Evolutionary conservation across 306 rosid species (phyloP), one percentile per base, ranked within the genome.

Genomic region (Pueraria montana): DNA sequence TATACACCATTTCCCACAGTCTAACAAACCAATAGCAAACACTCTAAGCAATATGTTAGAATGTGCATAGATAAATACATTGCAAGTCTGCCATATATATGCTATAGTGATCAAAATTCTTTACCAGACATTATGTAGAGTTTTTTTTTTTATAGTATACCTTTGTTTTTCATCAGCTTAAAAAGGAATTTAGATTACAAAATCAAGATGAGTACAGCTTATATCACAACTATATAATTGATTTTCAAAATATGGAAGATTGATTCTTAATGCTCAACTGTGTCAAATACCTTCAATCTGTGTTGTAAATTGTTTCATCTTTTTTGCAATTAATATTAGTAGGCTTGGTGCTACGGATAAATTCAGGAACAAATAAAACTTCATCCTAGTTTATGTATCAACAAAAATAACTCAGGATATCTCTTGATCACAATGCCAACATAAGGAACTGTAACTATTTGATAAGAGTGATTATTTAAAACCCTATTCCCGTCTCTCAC

Each of bases 1-100:
- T 78, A 34, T 55, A 62, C 34, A 49, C 48, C 42, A 78, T 78
- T 66, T 78, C 75, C 52, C 32, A 66, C 46, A 66, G 40, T 61
- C 67, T 61, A 20, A 12, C 9, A 61, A 61, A 61, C 20, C 20
- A 61, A 61, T 12, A 26, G 10, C 18, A 61, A 61, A 62, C 68
- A 14, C 27, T 62, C 42, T 26, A 62, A 62, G 20, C 68, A 27
- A 27, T 1, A 4, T 62, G 68, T 13, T 62, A 62, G 38, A 62
- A 62, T 13, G 20, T 5, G 10, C 40, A 27, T 5, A 27, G 18
- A 16, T 20, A 64, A 32, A 16, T 16, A 27, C 42, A 13, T 14
- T 11, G 67, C 17, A 61, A 61, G 26, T 61, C 38, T 21, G 14
- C 7, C 3, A 26, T 13, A 62, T 13, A 62, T 14, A 62, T 27